These are phyloP conservation scores for Aspergillus aculeatinus DNA, from an alignment of 2,329 filamentous ascomycete genomes.

Conservation along the genomic window DNA sequence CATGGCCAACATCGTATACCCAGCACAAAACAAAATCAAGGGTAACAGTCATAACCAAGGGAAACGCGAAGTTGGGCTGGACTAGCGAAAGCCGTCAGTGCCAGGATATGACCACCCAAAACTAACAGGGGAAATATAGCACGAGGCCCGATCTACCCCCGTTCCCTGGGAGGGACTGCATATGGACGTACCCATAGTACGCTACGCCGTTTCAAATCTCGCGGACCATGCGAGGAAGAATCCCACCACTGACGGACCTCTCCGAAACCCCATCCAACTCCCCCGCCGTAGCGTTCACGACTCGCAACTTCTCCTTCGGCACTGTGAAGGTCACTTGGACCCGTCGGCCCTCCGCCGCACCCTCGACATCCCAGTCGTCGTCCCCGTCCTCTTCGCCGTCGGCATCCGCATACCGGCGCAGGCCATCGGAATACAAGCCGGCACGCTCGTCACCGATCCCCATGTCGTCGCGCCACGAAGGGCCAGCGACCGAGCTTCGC, in stretches of 20 bases:
- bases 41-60: neutral
- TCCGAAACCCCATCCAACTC: conserved; percentile 36
- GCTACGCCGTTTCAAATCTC: neutral
- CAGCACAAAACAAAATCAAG: neutral
- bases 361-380: conserved; percentile 72
- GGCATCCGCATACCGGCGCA: neutral
- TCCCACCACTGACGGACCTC: conserved; percentile 25
- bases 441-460: neutral
- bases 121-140: too few relatives aligned
- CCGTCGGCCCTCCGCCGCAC: conserved; percentile 66
- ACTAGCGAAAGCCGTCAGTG: too few relatives aligned
- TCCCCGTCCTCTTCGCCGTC: conserved; percentile 27
- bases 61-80: too few relatives aligned
- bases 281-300: conserved; percentile 73
- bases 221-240: neutral
- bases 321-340: conserved; percentile 93
- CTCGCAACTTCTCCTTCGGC: conserved; percentile 77
- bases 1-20: neutral
- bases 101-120: too few relatives aligned
- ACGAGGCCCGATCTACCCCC: too few relatives aligned
- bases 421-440: neutral
- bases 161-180: too few relatives aligned
- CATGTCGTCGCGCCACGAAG: conserved; percentile 26
- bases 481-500: conserved; percentile 20
- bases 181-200: too few relatives aligned